These are phyloP conservation scores for Amaranthus hypochondriacus DNA, from an alignment of 148 eudicot genomes.

Conservation along the genomic window DNA sequence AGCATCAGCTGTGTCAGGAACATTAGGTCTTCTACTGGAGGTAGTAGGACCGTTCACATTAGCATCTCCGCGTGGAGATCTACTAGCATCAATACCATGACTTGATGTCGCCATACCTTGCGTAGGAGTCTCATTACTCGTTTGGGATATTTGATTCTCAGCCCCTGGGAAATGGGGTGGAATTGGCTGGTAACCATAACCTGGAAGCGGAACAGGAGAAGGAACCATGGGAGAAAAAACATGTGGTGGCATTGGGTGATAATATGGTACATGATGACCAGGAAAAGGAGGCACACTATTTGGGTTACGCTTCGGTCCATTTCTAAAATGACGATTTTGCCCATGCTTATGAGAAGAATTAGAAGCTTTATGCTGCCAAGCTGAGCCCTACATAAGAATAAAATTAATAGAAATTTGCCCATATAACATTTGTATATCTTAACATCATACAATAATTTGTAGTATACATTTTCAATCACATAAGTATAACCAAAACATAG, in stretches of 20 bases:
- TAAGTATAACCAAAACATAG: background rate
- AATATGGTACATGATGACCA: constrained; percentile 54
- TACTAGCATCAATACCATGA: constrained; percentile 34
- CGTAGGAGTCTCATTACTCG: constrained; percentile 42
- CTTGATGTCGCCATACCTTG: constrained; percentile 47
- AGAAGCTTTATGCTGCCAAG: constrained; percentile 41
- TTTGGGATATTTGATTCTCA: constrained; percentile 41
- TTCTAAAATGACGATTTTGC: constrained; percentile 45
- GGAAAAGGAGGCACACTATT: constrained; percentile 52
- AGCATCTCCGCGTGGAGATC: constrained; percentile 44
- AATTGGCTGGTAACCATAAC: constrained; percentile 52
- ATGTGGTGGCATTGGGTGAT: constrained; percentile 48
- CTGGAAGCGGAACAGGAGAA: constrained; percentile 44
- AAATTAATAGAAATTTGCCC: background rate
- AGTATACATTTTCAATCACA: background rate
- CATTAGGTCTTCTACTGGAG: constrained; percentile 40
- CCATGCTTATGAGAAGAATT: constrained; percentile 52
- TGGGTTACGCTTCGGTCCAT: constrained; percentile 56
- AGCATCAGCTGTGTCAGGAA: constrained; percentile 42
- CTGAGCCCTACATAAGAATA: constrained; percentile 38
- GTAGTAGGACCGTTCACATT: constrained; percentile 33
- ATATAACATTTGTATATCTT: background rate
- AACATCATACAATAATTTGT: background rate
- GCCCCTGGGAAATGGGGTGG: constrained; percentile 43
- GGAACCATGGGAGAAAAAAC: constrained; percentile 51